Conservation (phyloP, 345 rosid genomes). For the Citrus glauca region DNA sequence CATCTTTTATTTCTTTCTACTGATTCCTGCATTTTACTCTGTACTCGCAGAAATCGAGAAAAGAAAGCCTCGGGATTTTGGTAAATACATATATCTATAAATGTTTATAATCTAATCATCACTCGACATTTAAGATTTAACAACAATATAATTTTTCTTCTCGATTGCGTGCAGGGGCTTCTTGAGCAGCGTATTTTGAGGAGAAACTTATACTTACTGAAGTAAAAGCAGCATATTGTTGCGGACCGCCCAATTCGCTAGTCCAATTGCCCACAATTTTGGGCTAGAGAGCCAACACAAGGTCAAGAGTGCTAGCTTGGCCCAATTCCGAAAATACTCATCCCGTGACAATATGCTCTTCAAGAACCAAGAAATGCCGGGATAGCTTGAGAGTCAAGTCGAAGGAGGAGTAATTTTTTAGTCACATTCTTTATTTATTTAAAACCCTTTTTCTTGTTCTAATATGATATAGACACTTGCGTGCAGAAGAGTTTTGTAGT, state of each 20-base stretch:
- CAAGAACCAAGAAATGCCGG: not conserved
- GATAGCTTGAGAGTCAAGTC: not conserved
- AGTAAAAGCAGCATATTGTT: not conserved
- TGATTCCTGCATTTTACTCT: not conserved
- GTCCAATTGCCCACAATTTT: no score
- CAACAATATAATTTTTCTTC: not conserved
- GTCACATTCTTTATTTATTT: not conserved
- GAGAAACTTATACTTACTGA: not conserved
- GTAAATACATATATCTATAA: slow-evolving; percentile 28
- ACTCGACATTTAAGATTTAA: not conserved
- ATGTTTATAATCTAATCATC: not conserved
- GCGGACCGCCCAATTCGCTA: no score
- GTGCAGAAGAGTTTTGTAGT: not conserved
- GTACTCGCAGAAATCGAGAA: slow-evolving; percentile 37
- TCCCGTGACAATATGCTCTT: no score
- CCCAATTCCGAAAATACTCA: no score
- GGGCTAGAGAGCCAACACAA: no score
- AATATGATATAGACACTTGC: not conserved
- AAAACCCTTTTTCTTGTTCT: not conserved
- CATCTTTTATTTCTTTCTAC: not conserved
- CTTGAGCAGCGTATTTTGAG: slow-evolving; percentile 48
- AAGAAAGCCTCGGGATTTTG: slow-evolving; percentile 67
- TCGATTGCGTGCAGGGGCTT: slow-evolving; percentile 45
- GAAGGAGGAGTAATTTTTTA: not conserved
- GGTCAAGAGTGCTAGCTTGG: no score